phyloP scores from a whole-genome alignment of 331 rosid genomes.

The Rosa hybrid region DNA sequence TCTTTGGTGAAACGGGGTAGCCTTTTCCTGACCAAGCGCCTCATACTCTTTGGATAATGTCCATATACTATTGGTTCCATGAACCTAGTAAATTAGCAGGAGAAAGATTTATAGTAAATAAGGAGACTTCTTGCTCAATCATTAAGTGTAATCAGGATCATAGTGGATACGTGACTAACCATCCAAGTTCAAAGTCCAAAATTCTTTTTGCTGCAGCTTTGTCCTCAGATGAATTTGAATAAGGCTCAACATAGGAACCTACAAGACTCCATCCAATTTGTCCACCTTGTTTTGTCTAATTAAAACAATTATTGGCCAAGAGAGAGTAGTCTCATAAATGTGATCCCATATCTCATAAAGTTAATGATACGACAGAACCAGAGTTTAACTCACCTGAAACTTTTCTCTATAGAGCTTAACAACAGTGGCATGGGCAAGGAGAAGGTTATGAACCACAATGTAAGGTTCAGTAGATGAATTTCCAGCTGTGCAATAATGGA shows the following conservation, averaged over 20 bases:
- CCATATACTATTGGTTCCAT: conserved; percentile 47
- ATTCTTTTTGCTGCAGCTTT: conserved; percentile 39
- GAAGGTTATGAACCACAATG: conserved; percentile 27
- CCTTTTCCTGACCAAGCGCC: conserved; percentile 31
- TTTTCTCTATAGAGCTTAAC: conserved; percentile 30
- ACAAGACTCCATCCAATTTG: conserved; percentile 39
- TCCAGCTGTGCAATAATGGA: conserved; percentile 6
- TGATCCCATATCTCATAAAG: neutral
- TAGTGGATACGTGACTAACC: conserved; percentile 26
- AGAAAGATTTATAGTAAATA: neutral
- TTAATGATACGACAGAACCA: neutral
- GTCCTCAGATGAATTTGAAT: conserved; percentile 33
- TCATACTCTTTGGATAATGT: conserved; percentile 40
- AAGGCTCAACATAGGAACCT: conserved; percentile 29
- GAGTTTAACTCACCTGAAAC: conserved; percentile 17
- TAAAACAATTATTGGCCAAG: neutral
- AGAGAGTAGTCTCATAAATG: neutral
- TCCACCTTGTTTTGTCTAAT: conserved; percentile 35
- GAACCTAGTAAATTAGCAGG: conserved; percentile 19
- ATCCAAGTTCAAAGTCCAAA: conserved; percentile 42
- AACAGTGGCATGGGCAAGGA: conserved; percentile 35
- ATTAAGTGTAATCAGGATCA: neutral
- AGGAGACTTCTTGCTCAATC: neutral
- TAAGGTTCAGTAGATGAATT: conserved; percentile 42
- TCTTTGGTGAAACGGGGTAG: conserved; percentile 32